These are phyloP conservation scores for Peronospora tabacina DNA, from an alignment of 352 stramenopile genomes.

Conservation along the genomic window DNA sequence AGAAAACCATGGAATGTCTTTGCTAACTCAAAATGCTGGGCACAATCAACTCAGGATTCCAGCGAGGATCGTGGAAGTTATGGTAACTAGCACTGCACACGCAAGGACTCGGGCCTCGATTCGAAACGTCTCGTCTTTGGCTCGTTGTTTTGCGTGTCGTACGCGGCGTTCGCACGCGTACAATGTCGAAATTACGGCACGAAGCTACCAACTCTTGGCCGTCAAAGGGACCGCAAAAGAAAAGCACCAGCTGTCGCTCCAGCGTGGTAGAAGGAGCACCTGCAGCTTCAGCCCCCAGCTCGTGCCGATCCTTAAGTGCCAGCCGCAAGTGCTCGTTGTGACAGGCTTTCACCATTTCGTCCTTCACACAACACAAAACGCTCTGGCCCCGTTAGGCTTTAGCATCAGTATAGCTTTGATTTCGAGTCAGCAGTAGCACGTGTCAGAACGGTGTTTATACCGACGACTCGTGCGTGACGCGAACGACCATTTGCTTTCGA, in stretches of 20 bases:
- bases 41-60: conserved; percentile 15
- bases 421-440: conserved; percentile 17
- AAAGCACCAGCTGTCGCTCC: conserved; percentile 9
- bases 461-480: conserved; percentile 15
- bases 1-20: conserved; percentile 11
- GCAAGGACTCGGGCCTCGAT: too few relatives aligned
- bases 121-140: too few relatives aligned
- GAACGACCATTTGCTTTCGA: background rate
- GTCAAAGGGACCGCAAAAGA: background rate
- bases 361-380: conserved; percentile 19
- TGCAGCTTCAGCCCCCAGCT: conserved; percentile 4
- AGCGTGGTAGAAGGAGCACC: conserved; percentile 4
- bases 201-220: background rate
- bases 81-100: too few relatives aligned
- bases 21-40: conserved; percentile 2
- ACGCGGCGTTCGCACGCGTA: too few relatives aligned
- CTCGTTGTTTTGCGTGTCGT: too few relatives aligned
- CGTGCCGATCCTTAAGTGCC: conserved; percentile 16
- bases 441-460: conserved; percentile 10
- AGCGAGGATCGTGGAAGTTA: background rate
- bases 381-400: background rate
- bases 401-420: background rate
- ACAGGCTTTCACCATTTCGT: conserved; percentile 5
- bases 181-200: background rate
- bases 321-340: conserved; percentile 1